Conservation (phyloP, 2,329 filamentous ascomycete genomes). For the Claviceps pusilla region DNA sequence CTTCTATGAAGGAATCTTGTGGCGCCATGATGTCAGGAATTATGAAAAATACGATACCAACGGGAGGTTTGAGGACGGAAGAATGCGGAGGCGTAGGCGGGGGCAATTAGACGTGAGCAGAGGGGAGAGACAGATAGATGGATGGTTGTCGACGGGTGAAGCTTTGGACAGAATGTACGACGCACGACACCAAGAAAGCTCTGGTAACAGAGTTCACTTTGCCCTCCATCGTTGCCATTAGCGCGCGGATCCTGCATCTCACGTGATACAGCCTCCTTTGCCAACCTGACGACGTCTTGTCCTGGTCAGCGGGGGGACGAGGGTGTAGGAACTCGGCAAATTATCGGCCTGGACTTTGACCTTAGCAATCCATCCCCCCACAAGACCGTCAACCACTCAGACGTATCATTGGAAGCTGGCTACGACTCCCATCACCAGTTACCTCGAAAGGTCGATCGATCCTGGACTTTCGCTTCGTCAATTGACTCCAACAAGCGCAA, state of each 20-base stretch:
- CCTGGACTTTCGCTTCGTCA: slow-evolving; percentile 17
- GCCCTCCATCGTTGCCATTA: neutral
- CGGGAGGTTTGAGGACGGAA: slow-evolving; percentile 9
- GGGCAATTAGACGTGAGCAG: slow-evolving; percentile 9
- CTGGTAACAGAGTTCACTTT: slow-evolving; percentile 9
- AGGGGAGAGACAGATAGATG: slow-evolving; percentile 3
- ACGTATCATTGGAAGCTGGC: neutral
- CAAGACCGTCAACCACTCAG: neutral
- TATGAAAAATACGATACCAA: slow-evolving; percentile 7
- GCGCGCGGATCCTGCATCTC: neutral
- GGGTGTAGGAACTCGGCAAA: slow-evolving; percentile 14
- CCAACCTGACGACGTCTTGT: neutral
- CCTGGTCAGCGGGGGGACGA: neutral
- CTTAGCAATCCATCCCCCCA: neutral
- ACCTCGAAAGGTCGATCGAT: slow-evolving; percentile 1
- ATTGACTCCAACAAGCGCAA: slow-evolving; percentile 26
- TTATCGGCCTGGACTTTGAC: slow-evolving; percentile 11
- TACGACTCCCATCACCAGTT: neutral
- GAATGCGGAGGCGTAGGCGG: slow-evolving; percentile 3
- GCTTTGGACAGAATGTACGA: slow-evolving; percentile 10
- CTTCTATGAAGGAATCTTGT: slow-evolving; percentile 56
- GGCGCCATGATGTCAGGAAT: slow-evolving; percentile 40
- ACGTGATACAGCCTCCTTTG: slow-evolving; percentile 3
- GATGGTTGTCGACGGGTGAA: slow-evolving; percentile 4
- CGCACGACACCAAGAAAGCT: slow-evolving; percentile 6